phyloP scores from a whole-genome alignment of 2,329 filamentous ascomycete genomes.

The Aureobasidium namibiae region DNA sequence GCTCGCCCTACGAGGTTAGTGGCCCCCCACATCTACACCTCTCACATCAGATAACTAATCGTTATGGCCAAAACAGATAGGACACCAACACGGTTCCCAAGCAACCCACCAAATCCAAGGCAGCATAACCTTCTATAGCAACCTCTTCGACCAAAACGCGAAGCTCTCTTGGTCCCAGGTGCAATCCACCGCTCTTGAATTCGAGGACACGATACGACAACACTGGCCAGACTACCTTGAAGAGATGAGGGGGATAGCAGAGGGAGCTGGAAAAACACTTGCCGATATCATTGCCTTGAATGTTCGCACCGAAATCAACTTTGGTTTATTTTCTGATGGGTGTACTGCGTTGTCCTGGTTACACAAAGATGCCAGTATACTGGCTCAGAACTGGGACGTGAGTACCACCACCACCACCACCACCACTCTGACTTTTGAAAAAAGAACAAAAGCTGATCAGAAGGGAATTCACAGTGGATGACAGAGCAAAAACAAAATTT shows the following conservation, averaged over 20 bases:
- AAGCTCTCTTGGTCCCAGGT: conserved; percentile 40
- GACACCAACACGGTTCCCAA: conserved; percentile 37
- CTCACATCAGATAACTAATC: background rate
- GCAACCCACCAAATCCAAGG: conserved; percentile 33
- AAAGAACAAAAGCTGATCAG: background rate
- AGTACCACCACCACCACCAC: conserved; percentile 12
- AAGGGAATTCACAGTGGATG: conserved; percentile 43
- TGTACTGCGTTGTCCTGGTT: conserved; percentile 47
- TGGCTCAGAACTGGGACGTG: conserved; percentile 53
- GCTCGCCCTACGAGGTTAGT: conserved; percentile 36
- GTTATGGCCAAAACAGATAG: conserved; percentile 33
- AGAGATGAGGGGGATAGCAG: conserved; percentile 42
- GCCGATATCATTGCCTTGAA: conserved; percentile 52
- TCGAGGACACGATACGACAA: conserved; percentile 36
- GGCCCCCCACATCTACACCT: background rate
- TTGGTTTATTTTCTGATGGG: conserved; percentile 50
- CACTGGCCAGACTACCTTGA: conserved; percentile 37
- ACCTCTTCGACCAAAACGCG: conserved; percentile 40
- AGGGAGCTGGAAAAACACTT: conserved; percentile 39
- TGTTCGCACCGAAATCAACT: conserved; percentile 49
- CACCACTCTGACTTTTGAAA: background rate
- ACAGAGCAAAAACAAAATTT: conserved; percentile 42
- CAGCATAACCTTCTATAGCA: conserved; percentile 40
- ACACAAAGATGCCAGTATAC: conserved; percentile 28
- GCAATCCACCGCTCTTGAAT: conserved; percentile 37